These are phyloP conservation scores for Yamadazyma conglobata DNA, from an alignment of 1,139 yeast species.

Conservation along the genomic window DNA sequence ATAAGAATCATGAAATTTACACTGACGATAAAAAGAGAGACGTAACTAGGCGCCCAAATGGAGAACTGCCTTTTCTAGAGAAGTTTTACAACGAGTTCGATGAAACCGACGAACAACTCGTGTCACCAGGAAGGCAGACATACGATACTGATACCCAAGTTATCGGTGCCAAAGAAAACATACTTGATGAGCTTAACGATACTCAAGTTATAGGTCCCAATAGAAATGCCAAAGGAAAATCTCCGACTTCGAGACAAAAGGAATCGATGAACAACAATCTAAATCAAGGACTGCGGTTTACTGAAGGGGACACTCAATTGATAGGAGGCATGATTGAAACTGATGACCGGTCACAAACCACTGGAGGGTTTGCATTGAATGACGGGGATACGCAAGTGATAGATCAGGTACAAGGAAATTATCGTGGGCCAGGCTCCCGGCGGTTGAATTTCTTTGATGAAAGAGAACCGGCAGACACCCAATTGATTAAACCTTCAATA, in stretches of 20 bases:
- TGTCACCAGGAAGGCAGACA: not conserved
- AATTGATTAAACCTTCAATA: no score
- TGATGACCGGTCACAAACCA: no score
- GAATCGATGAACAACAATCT: not conserved
- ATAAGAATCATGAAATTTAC: no score
- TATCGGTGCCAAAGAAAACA: not conserved
- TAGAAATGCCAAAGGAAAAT: not conserved
- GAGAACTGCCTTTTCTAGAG: slow-evolving; percentile 1
- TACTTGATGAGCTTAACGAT: slow-evolving; percentile 3
- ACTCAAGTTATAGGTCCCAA: slow-evolving; percentile 3
- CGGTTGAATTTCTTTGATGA: no score
- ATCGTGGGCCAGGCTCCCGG: no score
- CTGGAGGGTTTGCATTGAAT: not conserved
- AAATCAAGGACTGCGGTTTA: no score
- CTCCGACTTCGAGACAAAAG: not conserved
- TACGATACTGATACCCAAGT: not conserved
- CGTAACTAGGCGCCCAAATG: not conserved
- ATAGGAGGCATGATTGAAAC: no score
- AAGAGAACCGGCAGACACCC: no score
- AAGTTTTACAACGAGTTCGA: slow-evolving; percentile 4
- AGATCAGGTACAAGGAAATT: no score
- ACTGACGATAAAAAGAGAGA: slow-evolving; percentile 1
- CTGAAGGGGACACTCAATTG: slow-evolving; percentile 2
- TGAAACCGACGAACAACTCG: slow-evolving; percentile 2
- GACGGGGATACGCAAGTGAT: slow-evolving; percentile 5